Evolutionary conservation across 768 basidiomycete genomes (phyloP), one percentile per base, ranked within the genome.

Genomic region (Termitomyces sp.): DNA sequence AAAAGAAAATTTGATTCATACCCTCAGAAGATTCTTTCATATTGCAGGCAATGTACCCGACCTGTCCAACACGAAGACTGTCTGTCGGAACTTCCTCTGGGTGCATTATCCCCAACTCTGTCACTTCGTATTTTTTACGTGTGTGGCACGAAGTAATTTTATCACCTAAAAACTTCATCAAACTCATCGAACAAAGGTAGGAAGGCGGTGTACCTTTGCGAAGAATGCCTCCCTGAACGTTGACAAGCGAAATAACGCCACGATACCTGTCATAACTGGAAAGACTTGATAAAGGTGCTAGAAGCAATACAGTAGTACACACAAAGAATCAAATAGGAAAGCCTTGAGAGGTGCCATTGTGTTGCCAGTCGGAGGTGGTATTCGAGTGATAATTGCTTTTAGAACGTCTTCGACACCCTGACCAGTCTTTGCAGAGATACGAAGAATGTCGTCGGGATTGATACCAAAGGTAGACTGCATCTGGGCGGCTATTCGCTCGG

Each of bases 21-120:
- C 94, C 94, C 77, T 98, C 94, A 13, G 89, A 84, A 10, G 91
- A 90, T 62, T 97, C 89, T 69, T 98, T 99, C 96, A 99, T 98
- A 66, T 94, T 96, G 70, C 96, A 98, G 1, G 93, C 89, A 53
- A 92, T 80, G 64, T 84, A 94, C 15, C 92, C 91, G 16, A 94
- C 92, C 70, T 94, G 91, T 6, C 91, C 91, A 33, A 89, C 81
- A 53, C 79, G 78, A 43, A 94, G 72, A 52, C 76, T 78, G 11
- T 73, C 73, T 0, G 87, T 89, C 12, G 89, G 78, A n/a, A 86
- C 75, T 68, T 96, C 92, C 64, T 92, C 89, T 4, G 96, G 95
- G 66, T 94, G 77, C 80, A 96, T 85, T 52, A 96, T 81, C 13
- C 95, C 96, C 29, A 97, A 70, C 61, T 95, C 92, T 22, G 85